Evolutionary conservation across 2,329 filamentous ascomycete genomes (phyloP).

Genomic region (Trichophyton schoenleinii): DNA sequence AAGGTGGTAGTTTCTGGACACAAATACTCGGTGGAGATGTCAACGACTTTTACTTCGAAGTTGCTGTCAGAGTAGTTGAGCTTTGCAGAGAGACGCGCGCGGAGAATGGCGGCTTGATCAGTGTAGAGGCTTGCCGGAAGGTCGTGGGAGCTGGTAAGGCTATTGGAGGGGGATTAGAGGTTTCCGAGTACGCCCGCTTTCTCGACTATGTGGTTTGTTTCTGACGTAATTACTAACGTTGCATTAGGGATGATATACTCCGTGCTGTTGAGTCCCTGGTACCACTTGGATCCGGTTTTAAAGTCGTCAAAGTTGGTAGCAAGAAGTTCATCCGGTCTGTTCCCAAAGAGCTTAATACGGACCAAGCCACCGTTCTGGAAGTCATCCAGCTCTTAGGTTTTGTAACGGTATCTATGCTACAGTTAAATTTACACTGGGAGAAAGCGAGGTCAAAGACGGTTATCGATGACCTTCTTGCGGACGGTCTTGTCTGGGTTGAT

Average conservation of each 20-base stretch:
- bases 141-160: slow-evolving; percentile 59
- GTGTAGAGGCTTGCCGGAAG: slow-evolving; percentile 66
- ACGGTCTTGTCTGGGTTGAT: slow-evolving; percentile 91
- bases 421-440: slow-evolving; percentile 77
- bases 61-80: slow-evolving; percentile 90
- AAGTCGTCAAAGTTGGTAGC: slow-evolving; percentile 68
- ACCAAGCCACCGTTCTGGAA: slow-evolving; percentile 86
- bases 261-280: slow-evolving; percentile 76
- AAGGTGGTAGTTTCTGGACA: slow-evolving; percentile 67
- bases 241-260: slow-evolving; percentile 65
- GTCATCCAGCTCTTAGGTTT: slow-evolving; percentile 81
- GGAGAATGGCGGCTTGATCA: slow-evolving; percentile 88
- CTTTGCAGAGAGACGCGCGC: slow-evolving; percentile 73
- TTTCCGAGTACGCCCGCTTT: slow-evolving; percentile 54
- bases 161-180: slow-evolving; percentile 61
- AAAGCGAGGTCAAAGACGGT: slow-evolving; percentile 74
- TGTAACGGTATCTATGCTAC: slow-evolving; percentile 79
- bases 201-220: not conserved
- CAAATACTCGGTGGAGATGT: slow-evolving; percentile 83
- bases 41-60: slow-evolving; percentile 97
- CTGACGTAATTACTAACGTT: not conserved
- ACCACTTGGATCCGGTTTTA: slow-evolving; percentile 79
- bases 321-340: slow-evolving; percentile 83
- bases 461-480: slow-evolving; percentile 75
- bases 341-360: slow-evolving; percentile 86